Percentiles rank a stretch among this genome's conserved stretches.
These are phyloP conservation scores for Fennellomyces sp. DNA, from an alignment of 371 early-diverging fungal genomes.

Conservation along the genomic window DNA sequence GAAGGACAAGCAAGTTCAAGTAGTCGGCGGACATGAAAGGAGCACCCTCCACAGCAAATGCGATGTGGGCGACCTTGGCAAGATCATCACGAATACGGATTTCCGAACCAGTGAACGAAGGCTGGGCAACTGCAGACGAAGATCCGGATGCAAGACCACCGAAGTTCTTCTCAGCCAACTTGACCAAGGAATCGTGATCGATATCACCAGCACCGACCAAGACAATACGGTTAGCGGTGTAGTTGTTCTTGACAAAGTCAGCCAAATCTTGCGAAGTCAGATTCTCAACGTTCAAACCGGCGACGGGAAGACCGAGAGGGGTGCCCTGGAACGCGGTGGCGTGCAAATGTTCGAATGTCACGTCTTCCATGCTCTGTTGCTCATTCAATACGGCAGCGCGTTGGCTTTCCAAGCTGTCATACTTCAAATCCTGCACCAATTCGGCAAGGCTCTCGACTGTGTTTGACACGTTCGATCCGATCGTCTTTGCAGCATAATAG, in stretches of 20 bases:
- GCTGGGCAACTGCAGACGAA: slow-evolving; percentile 35
- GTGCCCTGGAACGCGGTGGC: slow-evolving; percentile 91
- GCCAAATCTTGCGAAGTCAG: slow-evolving; percentile 79
- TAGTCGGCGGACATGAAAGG: slow-evolving; percentile 89
- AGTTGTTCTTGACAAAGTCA: slow-evolving; percentile 83
- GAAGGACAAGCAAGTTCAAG: slow-evolving; percentile 89
- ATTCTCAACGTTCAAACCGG: slow-evolving; percentile 87
- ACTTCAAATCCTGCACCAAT: slow-evolving; percentile 82
- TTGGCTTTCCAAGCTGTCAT: slow-evolving; percentile 60
- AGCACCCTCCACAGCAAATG: slow-evolving; percentile 92
- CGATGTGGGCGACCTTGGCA: slow-evolving; percentile 89
- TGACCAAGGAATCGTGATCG: slow-evolving; percentile 88
- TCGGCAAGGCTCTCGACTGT: slow-evolving; percentile 88
- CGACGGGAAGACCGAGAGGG: slow-evolving; percentile 87
- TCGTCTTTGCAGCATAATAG: slow-evolving; percentile 89
- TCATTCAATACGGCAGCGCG: slow-evolving; percentile 90
- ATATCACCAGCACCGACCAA: slow-evolving; percentile 91
- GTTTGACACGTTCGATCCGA: slow-evolving; percentile 72
- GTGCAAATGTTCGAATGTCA: slow-evolving; percentile 88
- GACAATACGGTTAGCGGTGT: slow-evolving; percentile 91
- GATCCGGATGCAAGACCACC: slow-evolving; percentile 52
- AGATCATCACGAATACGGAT: slow-evolving; percentile 90
- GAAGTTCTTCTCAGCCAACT: slow-evolving; percentile 89
- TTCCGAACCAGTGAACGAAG: slow-evolving; percentile 88
- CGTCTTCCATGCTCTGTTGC: slow-evolving; percentile 77